A percentile compares a stretch with the other conserved stretches of the same genome.
Conservation (phyloP, 2,329 filamentous ascomycete genomes). For the Fonsecaea monophora region DNA sequence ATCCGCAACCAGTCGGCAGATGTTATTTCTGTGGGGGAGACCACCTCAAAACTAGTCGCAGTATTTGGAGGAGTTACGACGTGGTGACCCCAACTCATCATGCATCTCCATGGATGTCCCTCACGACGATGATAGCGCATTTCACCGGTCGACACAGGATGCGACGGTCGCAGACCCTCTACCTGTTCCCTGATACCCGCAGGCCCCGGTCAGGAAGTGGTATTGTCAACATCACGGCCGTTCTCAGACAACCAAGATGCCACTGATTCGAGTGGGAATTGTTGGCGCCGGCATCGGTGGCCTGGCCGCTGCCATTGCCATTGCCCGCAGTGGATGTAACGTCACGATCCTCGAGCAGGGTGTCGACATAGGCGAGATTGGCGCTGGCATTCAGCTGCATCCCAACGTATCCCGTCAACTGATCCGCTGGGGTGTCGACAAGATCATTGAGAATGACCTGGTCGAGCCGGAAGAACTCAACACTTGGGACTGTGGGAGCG, state of each 20-base stretch:
- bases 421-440: conserved; percentile 15
- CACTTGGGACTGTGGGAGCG: conserved; percentile 15
- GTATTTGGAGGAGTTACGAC: not conserved
- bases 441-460: conserved; percentile 19
- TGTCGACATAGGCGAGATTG: conserved; percentile 14
- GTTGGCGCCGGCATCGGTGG: conserved; percentile 53
- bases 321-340: conserved; percentile 15
- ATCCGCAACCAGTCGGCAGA: not conserved
- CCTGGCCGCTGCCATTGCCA: conserved; percentile 48
- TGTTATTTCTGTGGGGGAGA: not conserved
- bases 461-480: conserved; percentile 13
- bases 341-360: conserved; percentile 18
- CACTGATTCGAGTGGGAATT: conserved; percentile 38
- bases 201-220: not conserved
- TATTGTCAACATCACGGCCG: not conserved
- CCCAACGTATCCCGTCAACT: conserved; percentile 15
- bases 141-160: not conserved
- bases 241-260: conserved; percentile 2
- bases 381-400: conserved; percentile 17
- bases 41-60: not conserved
- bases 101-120: too few species aligned
- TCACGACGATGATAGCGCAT: not conserved
- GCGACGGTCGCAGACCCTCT: not conserved
- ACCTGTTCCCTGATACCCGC: too few species aligned
- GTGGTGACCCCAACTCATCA: too few species aligned